Evolutionary conservation across 2,329 filamentous ascomycete species (phyloP), one percentile per base, ranked within the genome.

Genomic region (Botryosphaeria dothidea): DNA sequence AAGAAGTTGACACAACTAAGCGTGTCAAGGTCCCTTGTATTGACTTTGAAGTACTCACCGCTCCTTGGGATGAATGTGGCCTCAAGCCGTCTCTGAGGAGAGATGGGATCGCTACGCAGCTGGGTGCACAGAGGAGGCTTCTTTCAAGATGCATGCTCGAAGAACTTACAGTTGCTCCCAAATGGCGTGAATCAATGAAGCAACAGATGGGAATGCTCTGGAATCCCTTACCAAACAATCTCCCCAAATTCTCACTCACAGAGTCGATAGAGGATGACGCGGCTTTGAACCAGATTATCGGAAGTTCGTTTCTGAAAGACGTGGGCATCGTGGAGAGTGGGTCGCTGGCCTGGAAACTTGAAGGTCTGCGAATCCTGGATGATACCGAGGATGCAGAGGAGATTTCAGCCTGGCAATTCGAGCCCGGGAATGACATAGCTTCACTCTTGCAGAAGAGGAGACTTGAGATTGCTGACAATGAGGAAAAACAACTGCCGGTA

Each of bases 21-120:
- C 78, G 84, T 43, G 78, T 85, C 1, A 69, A 78, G n/a, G 78
- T 86, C 4, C 84, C 84, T 0, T 29, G 73, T 0, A 71, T 87
- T 66, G 80, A 83, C 29, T 79, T 82, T 38, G 72, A 76, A 0
- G 67, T 74, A 17, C 76, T 79, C 11, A 66, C 71, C 6, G 73
- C 81, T 3, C 84, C 84, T 0, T 88, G 86, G 86, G 68, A 77
- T 38, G 49, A 70, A 27, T 79, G 72, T 60, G 67, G 68, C 31
- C 67, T 61, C 58, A 68, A 63, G n/a, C 23, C 8, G 19, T 43
- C 36, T 13, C 19, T 43, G 15, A 58, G 43, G 23, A 58, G 23
- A 1, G 36, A 58, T 52, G 43, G 0, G 54, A 67, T 31, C 1
- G 8, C 3, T 7, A 74, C 72, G 1, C 74, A 74, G 34, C 61